A percentile compares a stretch with the other conserved stretches of the same genome.
phyloP scores from a whole-genome alignment of 2,329 filamentous ascomycete genomes.

The Rhinocladiella similis region DNA sequence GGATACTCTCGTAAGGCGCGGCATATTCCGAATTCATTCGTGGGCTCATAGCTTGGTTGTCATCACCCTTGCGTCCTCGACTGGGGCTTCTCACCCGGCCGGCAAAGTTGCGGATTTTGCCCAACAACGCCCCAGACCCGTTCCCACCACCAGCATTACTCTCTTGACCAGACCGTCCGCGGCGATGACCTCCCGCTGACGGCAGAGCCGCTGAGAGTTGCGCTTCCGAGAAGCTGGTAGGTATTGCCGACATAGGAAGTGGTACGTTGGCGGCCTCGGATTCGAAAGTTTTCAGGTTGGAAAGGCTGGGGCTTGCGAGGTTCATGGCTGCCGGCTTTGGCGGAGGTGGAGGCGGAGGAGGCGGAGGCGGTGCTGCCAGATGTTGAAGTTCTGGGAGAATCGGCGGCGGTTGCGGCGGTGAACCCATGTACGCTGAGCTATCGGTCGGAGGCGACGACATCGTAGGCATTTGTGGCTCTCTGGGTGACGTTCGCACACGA shows the following conservation, averaged over 20 bases:
- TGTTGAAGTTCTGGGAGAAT: constrained; percentile 64
- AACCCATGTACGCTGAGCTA: constrained; percentile 13
- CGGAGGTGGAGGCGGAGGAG: constrained; percentile 38
- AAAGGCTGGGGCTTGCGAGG: constrained; percentile 32
- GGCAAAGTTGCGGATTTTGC: constrained; percentile 54
- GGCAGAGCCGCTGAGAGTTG: constrained; percentile 33
- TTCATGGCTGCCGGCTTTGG: constrained; percentile 7
- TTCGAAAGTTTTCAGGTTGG: constrained; percentile 39
- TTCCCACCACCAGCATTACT: constrained; percentile 6
- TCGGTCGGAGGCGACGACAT: constrained; percentile 15
- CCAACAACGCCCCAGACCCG: constrained; percentile 46
- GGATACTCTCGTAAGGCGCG: constrained; percentile 24
- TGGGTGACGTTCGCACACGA: constrained; percentile 26
- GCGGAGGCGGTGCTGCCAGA: constrained; percentile 55
- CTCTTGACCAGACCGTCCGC: constrained; percentile 58
- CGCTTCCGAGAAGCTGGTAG: constrained; percentile 31
- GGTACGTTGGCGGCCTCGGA: constrained; percentile 19
- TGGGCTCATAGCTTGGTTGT: constrained; percentile 24
- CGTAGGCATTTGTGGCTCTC: constrained; percentile 6
- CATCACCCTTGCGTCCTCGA: constrained; percentile 44
- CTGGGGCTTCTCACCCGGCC: constrained; percentile 61
- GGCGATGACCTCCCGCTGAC: constrained; percentile 42
- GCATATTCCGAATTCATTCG: constrained; percentile 13
- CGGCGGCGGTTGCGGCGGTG: constrained; percentile 40
- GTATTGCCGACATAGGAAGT: constrained; percentile 35